Percentiles rank a stretch among this genome's conserved stretches.
These are phyloP conservation scores for Gymnopilus junonius DNA, from an alignment of 768 basidiomycete species.

Conservation along the genomic window DNA sequence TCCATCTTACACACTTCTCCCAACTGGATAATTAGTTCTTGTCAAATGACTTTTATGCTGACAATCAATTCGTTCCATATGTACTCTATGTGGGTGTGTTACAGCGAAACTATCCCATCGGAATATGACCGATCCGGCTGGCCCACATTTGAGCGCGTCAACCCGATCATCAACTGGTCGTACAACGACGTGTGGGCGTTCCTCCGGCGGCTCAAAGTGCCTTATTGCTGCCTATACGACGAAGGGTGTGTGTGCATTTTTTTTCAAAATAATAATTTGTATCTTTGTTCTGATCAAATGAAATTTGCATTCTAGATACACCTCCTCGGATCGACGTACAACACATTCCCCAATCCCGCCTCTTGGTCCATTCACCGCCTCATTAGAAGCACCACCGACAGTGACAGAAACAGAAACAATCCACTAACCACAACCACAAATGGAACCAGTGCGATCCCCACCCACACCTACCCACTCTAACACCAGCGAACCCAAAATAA, in stretches of 20 bases:
- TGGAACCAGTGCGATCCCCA: conserved; percentile 14
- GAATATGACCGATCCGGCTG: conserved; percentile 87
- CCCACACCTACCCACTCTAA: conserved; percentile 1
- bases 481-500: too few species aligned
- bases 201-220: conserved; percentile 71
- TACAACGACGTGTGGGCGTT: conserved; percentile 92
- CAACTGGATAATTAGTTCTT: neutral
- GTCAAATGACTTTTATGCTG: neutral
- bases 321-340: conserved; percentile 96
- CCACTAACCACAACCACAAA: neutral
- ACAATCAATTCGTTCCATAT: neutral
- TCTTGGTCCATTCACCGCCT: conserved; percentile 42
- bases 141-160: conserved; percentile 89
- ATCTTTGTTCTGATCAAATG: neutral
- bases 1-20: neutral
- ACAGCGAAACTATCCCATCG: conserved; percentile 77
- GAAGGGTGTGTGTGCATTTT: conserved; percentile 66
- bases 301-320: conserved; percentile 65
- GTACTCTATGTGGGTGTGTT: too few species aligned
- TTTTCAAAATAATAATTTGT: too few species aligned
- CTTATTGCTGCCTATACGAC: conserved; percentile 91
- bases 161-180: conserved; percentile 96
- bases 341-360: conserved; percentile 94
- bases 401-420: conserved; percentile 20
- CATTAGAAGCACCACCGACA: conserved; percentile 20